These are phyloP conservation scores for Amaranthus palmeri DNA, from an alignment of 148 eudicot species.

Conservation along the genomic window DNA sequence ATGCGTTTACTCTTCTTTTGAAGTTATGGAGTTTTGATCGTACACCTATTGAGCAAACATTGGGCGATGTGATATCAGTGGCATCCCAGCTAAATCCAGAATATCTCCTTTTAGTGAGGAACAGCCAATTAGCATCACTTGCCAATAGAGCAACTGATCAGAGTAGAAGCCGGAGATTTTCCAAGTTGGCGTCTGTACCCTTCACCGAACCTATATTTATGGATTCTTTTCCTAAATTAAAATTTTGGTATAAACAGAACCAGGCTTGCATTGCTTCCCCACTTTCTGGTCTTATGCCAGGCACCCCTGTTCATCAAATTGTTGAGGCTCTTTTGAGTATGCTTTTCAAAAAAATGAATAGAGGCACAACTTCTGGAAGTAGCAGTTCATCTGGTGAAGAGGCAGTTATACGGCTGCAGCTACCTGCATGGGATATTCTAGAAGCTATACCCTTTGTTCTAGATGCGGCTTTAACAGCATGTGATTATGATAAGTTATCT, in stretches of 20 bases:
- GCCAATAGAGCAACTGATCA: slow-evolving; percentile 34
- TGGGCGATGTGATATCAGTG: slow-evolving; percentile 65
- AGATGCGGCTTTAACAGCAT: slow-evolving; percentile 88
- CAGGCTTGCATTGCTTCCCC: slow-evolving; percentile 88
- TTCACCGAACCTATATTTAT: slow-evolving; percentile 66
- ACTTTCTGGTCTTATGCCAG: slow-evolving; percentile 73
- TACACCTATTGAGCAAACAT: slow-evolving; percentile 62
- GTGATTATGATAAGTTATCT: slow-evolving; percentile 78
- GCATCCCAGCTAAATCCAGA: slow-evolving; percentile 83
- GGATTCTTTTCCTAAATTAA: slow-evolving; percentile 84
- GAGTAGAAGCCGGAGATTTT: slow-evolving; percentile 36
- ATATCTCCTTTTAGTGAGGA: slow-evolving; percentile 70
- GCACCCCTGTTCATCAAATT: slow-evolving; percentile 78
- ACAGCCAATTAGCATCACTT: slow-evolving; percentile 57
- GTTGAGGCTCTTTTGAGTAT: slow-evolving; percentile 74
- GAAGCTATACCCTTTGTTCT: slow-evolving; percentile 96
- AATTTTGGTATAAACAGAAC: slow-evolving; percentile 80
- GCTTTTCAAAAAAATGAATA: slow-evolving; percentile 75
- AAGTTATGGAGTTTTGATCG: slow-evolving; percentile 91
- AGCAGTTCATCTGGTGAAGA: slow-evolving; percentile 44
- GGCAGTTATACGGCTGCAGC: slow-evolving; percentile 46
- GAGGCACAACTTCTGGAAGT: slow-evolving; percentile 67
- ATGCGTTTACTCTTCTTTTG: slow-evolving; percentile 85
- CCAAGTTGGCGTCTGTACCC: slow-evolving; percentile 48
- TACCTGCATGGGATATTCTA: slow-evolving; percentile 95